These are phyloP conservation scores for Ichthyophthirius multifiliis DNA, from an alignment of 169 alveolate genomes.

Conservation along the genomic window DNA sequence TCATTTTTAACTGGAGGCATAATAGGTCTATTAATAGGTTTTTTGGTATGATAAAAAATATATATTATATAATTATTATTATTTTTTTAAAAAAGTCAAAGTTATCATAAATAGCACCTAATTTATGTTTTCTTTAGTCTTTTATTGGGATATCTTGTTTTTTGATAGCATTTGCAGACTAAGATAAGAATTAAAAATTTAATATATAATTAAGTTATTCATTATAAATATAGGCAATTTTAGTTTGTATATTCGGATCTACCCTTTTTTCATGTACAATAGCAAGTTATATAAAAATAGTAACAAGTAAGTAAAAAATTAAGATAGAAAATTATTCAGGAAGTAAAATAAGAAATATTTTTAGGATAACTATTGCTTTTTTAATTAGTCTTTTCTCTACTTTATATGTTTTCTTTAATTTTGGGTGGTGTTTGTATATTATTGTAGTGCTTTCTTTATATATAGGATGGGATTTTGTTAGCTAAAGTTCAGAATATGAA, in stretches of 20 bases:
- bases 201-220: neutral
- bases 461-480: slow-evolving; percentile 2
- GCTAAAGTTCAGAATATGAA: no score
- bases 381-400: neutral
- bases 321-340: no score
- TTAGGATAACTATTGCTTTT: neutral
- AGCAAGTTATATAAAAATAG: no score
- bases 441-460: neutral
- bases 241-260: neutral
- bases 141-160: neutral
- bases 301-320: no score
- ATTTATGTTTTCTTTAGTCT: neutral
- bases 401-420: neutral
- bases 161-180: neutral
- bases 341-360: neutral
- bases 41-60: neutral
- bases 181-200: neutral
- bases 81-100: neutral
- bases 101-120: neutral
- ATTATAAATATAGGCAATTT: neutral
- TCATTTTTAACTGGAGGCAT: neutral
- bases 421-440: neutral
- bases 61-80: neutral
- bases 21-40: neutral
- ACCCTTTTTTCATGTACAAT: neutral